Evolutionary conservation across 495 filamentous ascomycete genomes (phyloP).

Genomic region (Entonaema liquescens): DNA sequence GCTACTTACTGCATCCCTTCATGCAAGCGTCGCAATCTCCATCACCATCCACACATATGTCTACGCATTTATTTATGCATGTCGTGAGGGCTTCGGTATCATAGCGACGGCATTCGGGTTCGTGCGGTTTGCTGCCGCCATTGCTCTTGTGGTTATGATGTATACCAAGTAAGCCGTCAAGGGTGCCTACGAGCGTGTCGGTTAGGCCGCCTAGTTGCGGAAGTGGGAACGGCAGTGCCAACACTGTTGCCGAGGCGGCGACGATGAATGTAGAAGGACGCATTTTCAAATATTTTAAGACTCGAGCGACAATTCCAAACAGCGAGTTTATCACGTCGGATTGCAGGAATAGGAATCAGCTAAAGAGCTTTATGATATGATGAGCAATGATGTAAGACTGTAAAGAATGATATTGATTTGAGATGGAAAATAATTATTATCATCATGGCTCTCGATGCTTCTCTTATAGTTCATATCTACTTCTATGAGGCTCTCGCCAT

Average conservation of each 20-base stretch:
- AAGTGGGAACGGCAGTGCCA: conserved; percentile 21
- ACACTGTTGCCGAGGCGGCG: conserved; percentile 11
- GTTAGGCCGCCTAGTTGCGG: background rate
- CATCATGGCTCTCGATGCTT: background rate
- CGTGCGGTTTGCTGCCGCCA: background rate
- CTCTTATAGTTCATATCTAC: conserved; percentile 14
- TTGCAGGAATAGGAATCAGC: no score
- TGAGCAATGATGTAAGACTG: background rate
- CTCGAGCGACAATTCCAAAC: no score
- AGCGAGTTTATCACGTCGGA: no score
- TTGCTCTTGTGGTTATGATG: background rate
- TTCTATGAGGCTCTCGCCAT: background rate
- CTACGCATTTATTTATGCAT: conserved; percentile 23
- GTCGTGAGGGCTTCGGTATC: background rate
- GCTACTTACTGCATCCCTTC: conserved; percentile 30
- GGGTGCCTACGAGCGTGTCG: conserved; percentile 5
- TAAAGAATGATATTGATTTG: conserved; percentile 1
- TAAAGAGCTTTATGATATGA: background rate
- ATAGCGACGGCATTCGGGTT: conserved; percentile 1
- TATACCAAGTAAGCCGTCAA: conserved; percentile 11
- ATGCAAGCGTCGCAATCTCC: conserved; percentile 19
- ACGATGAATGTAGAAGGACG: conserved; percentile 26
- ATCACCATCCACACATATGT: conserved; percentile 1
- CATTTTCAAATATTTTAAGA: conserved; percentile 17
- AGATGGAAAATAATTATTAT: background rate